A percentile compares a stretch with the other conserved stretches of the same genome.
These are phyloP conservation scores for Lasiosphaeriaceae sp. DNA, from an alignment of 495 filamentous ascomycete species.

Conservation along the genomic window DNA sequence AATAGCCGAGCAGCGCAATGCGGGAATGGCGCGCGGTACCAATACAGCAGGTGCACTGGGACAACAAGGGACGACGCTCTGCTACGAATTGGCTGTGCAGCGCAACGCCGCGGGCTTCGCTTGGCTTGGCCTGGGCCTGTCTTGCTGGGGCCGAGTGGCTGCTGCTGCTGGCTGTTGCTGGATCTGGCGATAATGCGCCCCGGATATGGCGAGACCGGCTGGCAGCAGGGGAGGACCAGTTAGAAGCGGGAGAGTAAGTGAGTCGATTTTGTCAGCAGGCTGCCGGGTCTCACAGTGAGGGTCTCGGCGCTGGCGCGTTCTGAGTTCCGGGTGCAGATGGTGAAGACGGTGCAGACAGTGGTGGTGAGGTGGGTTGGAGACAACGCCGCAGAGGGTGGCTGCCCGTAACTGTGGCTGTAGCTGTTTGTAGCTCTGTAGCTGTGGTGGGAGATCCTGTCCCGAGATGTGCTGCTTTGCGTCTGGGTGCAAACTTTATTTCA, in stretches of 20 bases:
- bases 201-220: slow-evolving; percentile 3
- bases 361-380: too few species aligned
- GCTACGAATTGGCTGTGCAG: neutral
- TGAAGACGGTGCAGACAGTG: too few species aligned
- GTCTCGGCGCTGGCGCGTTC: neutral
- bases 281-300: neutral
- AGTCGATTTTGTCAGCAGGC: slow-evolving; percentile 9
- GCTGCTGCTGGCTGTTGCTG: too few species aligned
- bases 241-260: neutral
- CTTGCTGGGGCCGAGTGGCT: too few species aligned
- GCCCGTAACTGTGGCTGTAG: too few species aligned
- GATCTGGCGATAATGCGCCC: too few species aligned
- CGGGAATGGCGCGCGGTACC: too few species aligned
- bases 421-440: too few species aligned
- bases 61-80: neutral
- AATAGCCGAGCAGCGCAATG: too few species aligned
- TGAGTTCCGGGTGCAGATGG: too few species aligned
- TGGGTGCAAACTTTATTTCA: neutral
- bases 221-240: slow-evolving; percentile 5
- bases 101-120: neutral
- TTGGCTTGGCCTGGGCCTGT: neutral
- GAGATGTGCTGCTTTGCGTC: neutral
- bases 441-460: too few species aligned
- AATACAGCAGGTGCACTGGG: neutral
- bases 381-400: too few species aligned